phyloP scores from a whole-genome alignment of 306 rosid species.

The Ochetophila trinervis region DNA sequence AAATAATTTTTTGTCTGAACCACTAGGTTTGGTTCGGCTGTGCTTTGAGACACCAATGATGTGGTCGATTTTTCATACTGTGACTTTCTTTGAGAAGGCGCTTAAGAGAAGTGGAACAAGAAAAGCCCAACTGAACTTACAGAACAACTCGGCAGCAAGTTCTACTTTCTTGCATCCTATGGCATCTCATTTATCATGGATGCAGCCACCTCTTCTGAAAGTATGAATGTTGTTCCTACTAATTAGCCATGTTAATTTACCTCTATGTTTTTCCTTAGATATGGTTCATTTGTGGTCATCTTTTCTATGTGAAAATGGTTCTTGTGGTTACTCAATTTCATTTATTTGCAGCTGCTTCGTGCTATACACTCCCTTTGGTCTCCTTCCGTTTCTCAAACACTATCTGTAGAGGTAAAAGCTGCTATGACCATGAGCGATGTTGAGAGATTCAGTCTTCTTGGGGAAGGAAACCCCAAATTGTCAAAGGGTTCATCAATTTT shows the following conservation, averaged over 20 bases:
- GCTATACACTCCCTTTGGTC: slow-evolving; percentile 87
- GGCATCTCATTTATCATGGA: slow-evolving; percentile 91
- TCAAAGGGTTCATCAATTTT: slow-evolving; percentile 45
- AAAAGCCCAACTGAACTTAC: slow-evolving; percentile 55
- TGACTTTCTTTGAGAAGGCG: slow-evolving; percentile 96
- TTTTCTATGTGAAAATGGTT: not conserved
- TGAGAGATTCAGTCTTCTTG: slow-evolving; percentile 83
- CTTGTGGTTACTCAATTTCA: not conserved
- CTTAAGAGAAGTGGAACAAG: slow-evolving; percentile 92
- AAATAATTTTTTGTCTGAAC: slow-evolving; percentile 80
- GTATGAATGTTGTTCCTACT: slow-evolving; percentile 43
- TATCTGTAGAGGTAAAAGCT: slow-evolving; percentile 78
- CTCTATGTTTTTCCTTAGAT: slow-evolving; percentile 17
- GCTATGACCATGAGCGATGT: slow-evolving; percentile 81
- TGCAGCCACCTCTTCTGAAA: slow-evolving; percentile 90
- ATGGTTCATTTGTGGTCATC: slow-evolving; percentile 15
- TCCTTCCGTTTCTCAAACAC: slow-evolving; percentile 58
- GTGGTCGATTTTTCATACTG: slow-evolving; percentile 91
- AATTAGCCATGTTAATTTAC: slow-evolving; percentile 29
- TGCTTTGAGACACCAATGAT: slow-evolving; percentile 68
- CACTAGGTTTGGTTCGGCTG: slow-evolving; percentile 68
- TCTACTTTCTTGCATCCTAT: slow-evolving; percentile 66
- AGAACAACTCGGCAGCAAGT: slow-evolving; percentile 46
- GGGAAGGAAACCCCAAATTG: slow-evolving; percentile 80
- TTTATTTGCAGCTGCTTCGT: slow-evolving; percentile 76